These are phyloP conservation scores for Thalassiosira mediterranea DNA, from an alignment of 352 stramenopile genomes.

Conservation along the genomic window DNA sequence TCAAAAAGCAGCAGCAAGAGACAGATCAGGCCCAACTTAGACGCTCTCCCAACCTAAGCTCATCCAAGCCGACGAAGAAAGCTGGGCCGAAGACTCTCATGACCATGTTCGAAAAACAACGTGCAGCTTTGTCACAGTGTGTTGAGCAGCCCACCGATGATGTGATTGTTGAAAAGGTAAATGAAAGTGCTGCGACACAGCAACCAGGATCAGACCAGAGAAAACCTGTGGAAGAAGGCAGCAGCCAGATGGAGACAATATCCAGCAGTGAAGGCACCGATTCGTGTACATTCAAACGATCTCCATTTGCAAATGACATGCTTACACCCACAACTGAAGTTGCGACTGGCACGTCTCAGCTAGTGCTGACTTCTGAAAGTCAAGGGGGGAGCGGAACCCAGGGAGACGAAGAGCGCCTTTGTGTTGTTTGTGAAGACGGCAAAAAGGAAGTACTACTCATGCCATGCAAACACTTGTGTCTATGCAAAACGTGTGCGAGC, in stretches of 20 bases:
- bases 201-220: background rate
- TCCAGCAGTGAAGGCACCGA: too few species aligned
- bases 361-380: background rate
- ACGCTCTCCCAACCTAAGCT: too few species aligned
- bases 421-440: constrained; percentile 53
- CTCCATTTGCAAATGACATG: constrained; percentile 36
- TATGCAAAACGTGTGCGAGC: constrained; percentile 40
- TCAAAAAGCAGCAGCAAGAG: constrained; percentile 48
- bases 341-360: background rate
- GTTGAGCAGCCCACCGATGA: background rate
- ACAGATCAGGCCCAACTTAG: background rate
- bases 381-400: too few species aligned
- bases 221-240: too few species aligned
- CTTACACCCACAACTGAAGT: constrained; percentile 6
- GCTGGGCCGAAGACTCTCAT: constrained; percentile 24
- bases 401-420: constrained; percentile 40
- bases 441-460: constrained; percentile 51
- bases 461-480: constrained; percentile 53
- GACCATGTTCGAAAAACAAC: constrained; percentile 45
- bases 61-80: constrained; percentile 17
- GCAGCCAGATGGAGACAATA: too few species aligned
- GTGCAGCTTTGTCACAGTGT: background rate
- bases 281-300: constrained; percentile 32
- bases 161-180: background rate
- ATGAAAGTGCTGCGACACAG: background rate